Base-by-base conservation (phyloP, 228 moss, liverwort and hornwort species). In the Sphagnum magellanicum region DNA sequence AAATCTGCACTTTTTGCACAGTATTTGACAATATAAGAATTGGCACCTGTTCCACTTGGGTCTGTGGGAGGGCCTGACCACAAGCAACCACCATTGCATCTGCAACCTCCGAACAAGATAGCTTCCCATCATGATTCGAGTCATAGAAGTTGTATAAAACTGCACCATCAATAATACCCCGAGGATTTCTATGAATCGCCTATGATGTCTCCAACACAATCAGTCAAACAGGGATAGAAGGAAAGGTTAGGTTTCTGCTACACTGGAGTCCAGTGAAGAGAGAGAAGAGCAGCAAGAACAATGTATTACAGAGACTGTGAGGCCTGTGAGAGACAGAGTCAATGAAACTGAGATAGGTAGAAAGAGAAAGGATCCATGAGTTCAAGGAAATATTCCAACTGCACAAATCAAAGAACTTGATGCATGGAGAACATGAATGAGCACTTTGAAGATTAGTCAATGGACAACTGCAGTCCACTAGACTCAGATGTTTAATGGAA, bases 61-160 rank as follows among this genome's bases (percentile, higher is more conserved):
- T 52, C 59, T 81, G 75, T 10, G 89, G 79, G 69, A 96, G 85
- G 66, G 81, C 74, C 73, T 86, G 79, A 53, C 77, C 73, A 52
- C 89, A 89, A 48, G 92, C 91, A 75, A 96, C 78, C 76, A 75
- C 87, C 92, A 96, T 92, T 48, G 90, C 92, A 73, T 63, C 73
- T 61, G 81, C 89, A 67, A 95, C 67, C 60, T 95, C 95, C 6
- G 72, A 75, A 47, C 17, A 67, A 46, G 95, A 95, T 68, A 95
- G 73, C 68, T 77, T 81, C 13, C 87, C 90, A 72, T 92, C 92
- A 75, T 86, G 89, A 79, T 95, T 74, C 76, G 86, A 82, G 76
- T 95, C 89, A 51, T 92, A 91, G 66, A 78, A 87, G 65, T 74
- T 81, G 67, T 79, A 96, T 69, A 96, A 78, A 72, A 91, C 95